A percentile compares a stretch with the other conserved stretches of the same genome.
Conservation (phyloP, 108 stramenopile species). For the Phaeodactylum tricornutum region DNA sequence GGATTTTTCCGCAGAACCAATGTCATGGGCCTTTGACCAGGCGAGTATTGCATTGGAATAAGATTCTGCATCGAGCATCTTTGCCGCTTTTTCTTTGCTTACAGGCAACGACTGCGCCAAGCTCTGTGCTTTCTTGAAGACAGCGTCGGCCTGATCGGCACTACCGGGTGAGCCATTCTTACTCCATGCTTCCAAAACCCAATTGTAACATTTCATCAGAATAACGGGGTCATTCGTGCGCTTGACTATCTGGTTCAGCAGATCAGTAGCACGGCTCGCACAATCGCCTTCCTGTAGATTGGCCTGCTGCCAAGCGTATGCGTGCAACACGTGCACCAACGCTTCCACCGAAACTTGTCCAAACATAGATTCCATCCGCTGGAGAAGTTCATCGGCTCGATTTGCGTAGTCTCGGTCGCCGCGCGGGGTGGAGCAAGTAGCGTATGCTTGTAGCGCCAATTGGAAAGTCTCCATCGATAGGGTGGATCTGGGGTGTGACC, state of each 20-base stretch:
- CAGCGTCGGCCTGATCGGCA: slow-evolving; percentile 12
- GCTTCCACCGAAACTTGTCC: slow-evolving; percentile 9
- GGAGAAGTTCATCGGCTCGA: slow-evolving; percentile 23
- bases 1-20: slow-evolving; percentile 10
- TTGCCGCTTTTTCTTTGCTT: not conserved
- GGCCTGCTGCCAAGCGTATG: slow-evolving; percentile 42
- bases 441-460: slow-evolving; percentile 30
- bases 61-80: slow-evolving; percentile 18
- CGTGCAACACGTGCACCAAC: slow-evolving; percentile 20
- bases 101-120: slow-evolving; percentile 11
- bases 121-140: slow-evolving; percentile 16
- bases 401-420: slow-evolving; percentile 34
- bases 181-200: slow-evolving; percentile 33
- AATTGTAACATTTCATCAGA: slow-evolving; percentile 17
- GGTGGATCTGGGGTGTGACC: not conserved
- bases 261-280: slow-evolving; percentile 17
- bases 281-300: slow-evolving; percentile 20
- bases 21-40: slow-evolving; percentile 17
- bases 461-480: slow-evolving; percentile 25
- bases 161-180: slow-evolving; percentile 18
- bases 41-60: slow-evolving; percentile 34
- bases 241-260: slow-evolving; percentile 11
- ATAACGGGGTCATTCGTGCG: slow-evolving; percentile 10
- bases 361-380: not conserved
- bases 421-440: slow-evolving; percentile 33